Evolutionary conservation across 1,139 yeast species (phyloP).

Genomic region (Blastobotrys capitulatus): DNA sequence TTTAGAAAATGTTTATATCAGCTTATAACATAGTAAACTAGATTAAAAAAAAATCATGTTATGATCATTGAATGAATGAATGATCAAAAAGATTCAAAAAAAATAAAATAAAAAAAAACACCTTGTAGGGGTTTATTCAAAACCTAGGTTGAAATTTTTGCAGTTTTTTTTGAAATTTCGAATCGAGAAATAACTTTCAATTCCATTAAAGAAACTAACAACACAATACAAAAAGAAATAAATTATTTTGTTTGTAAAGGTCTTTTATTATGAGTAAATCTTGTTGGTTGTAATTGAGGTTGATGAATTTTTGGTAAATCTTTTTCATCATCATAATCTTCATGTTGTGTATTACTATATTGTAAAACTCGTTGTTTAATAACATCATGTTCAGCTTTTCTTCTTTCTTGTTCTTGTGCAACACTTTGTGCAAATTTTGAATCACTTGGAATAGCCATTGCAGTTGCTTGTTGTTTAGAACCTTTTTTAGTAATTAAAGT

Average conservation of each 20-base stretch:
- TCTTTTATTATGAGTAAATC: not conserved
- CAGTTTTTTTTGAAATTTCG: no score
- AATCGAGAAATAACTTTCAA: no score
- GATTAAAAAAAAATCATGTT: no score
- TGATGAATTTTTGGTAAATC: constrained; percentile 7
- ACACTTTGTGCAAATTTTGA: constrained; percentile 26
- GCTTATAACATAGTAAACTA: no score
- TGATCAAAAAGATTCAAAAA: no score
- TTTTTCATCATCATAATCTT: constrained; percentile 5
- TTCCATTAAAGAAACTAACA: no score
- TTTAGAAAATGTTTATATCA: no score
- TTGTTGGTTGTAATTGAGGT: constrained; percentile 4
- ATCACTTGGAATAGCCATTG: constrained; percentile 26
- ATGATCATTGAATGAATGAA: no score
- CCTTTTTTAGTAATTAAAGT: constrained; percentile 27
- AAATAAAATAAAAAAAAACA: no score
- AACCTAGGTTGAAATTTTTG: no score
- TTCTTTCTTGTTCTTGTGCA: constrained; percentile 20
- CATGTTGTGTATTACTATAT: constrained; percentile 18
- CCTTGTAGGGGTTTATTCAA: no score
- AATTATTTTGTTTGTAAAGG: not conserved
- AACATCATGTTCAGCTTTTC: constrained; percentile 23
- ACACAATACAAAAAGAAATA: not conserved
- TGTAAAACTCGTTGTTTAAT: constrained; percentile 26
- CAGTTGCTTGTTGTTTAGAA: constrained; percentile 17